phyloP scores from a whole-genome alignment of 495 filamentous ascomycete species.

The Lepraria neglecta region DNA sequence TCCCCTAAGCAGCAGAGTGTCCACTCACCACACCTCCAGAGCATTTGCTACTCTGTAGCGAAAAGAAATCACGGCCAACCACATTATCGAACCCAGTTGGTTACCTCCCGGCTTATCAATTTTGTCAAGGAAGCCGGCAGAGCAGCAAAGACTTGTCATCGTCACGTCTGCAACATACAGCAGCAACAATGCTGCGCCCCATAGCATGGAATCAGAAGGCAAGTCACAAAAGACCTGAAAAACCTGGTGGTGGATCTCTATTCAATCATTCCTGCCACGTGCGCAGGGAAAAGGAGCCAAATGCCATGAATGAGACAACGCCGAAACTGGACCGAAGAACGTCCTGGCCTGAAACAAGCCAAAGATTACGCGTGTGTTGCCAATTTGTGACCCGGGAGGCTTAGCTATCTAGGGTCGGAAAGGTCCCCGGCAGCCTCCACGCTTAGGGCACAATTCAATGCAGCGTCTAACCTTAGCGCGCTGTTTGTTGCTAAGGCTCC shows the following conservation, averaged over 20 bases:
- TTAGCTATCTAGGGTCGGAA: background rate
- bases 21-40: too few relatives aligned
- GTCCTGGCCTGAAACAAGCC: background rate
- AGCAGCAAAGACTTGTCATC: too few relatives aligned
- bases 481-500: background rate
- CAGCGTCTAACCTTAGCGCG: background rate
- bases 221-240: background rate
- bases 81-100: too few relatives aligned
- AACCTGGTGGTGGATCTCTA: background rate
- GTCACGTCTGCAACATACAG: too few relatives aligned
- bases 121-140: too few relatives aligned
- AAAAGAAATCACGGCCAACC: too few relatives aligned
- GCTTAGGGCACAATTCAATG: background rate
- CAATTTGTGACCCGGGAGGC: background rate
- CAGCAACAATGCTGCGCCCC: too few relatives aligned
- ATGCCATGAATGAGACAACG: background rate
- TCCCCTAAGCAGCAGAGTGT: too few relatives aligned
- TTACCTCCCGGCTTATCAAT: too few relatives aligned
- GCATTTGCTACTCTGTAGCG: too few relatives aligned
- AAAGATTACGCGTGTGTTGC: background rate
- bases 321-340: background rate
- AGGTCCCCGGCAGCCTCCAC: background rate
- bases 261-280: background rate
- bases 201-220: background rate
- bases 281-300: background rate